A percentile compares a stretch with the other conserved stretches of the same genome.
Conservation (phyloP, 345 rosid species). For the Sapria himalayana region DNA sequence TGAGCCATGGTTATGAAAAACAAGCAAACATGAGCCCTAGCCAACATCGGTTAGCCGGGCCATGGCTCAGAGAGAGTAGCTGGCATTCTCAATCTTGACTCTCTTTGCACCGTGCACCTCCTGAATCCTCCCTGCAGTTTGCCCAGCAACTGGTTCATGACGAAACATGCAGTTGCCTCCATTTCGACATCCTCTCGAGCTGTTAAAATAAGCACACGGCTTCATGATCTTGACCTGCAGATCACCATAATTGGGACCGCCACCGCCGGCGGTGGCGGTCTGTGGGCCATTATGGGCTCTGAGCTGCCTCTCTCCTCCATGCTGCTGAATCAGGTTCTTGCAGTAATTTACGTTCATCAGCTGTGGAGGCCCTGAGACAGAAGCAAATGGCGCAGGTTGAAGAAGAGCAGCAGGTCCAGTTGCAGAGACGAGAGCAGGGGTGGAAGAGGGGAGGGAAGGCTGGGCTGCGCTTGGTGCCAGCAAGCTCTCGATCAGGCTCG, state of each 20-base stretch:
- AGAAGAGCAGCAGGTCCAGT: no score
- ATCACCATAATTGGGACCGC: constrained; percentile 36
- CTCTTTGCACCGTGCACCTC: constrained; percentile 52
- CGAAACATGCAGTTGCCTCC: constrained; percentile 72
- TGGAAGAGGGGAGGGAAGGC: constrained; percentile 10
- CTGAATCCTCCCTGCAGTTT: constrained; percentile 21
- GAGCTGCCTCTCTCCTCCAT: constrained; percentile 84
- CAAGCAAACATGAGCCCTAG: no score
- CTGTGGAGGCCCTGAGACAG: constrained; percentile 23
- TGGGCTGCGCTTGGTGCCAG: constrained; percentile 12
- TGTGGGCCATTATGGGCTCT: no score
- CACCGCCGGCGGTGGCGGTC: no score
- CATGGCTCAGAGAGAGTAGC: no score
- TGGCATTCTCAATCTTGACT: constrained; percentile 84
- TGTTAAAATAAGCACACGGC: constrained; percentile 85
- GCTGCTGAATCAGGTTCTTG: constrained; percentile 91
- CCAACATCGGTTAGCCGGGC: no score
- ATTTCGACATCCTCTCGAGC: constrained; percentile 69
- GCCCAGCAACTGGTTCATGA: constrained; percentile 48
- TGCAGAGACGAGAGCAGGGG: no score
- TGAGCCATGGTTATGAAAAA: no score
- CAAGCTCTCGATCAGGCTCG: constrained; percentile 55
- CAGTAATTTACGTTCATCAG: constrained; percentile 61
- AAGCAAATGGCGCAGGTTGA: constrained; percentile 15
- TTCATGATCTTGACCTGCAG: constrained; percentile 58